Evolutionary conservation across 495 filamentous ascomycete species (phyloP).

Genomic region (Podospora pseudocomata): DNA sequence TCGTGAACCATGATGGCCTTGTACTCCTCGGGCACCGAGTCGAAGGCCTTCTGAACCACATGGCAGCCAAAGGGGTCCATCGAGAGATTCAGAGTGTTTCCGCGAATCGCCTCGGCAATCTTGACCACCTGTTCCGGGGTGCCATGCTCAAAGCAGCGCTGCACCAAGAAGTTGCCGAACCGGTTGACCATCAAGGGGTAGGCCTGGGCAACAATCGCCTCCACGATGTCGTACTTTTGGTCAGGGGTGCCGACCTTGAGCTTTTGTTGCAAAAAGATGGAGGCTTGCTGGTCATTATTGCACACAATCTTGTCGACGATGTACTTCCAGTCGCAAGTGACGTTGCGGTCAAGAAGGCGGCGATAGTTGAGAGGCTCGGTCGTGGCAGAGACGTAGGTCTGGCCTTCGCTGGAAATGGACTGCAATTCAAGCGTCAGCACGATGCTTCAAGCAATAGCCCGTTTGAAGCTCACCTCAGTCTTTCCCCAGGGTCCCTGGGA

Average conservation of each 20-base stretch:
- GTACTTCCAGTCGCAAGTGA: slow-evolving; percentile 98
- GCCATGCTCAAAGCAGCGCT: slow-evolving; percentile 97
- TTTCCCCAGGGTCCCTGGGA: slow-evolving; percentile 42
- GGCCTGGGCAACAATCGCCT: slow-evolving; percentile 92
- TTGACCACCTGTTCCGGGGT: slow-evolving; percentile 91
- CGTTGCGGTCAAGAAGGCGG: slow-evolving; percentile 88
- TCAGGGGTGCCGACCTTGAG: slow-evolving; percentile 93
- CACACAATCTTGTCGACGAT: slow-evolving; percentile 99
- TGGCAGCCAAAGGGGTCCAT: slow-evolving; percentile 99
- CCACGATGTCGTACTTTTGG: slow-evolving; percentile 95
- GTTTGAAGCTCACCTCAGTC: slow-evolving; percentile 45
- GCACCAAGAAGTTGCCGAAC: slow-evolving; percentile 96
- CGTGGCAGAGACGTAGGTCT: slow-evolving; percentile 78
- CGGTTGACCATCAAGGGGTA: slow-evolving; percentile 97
- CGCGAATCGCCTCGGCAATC: slow-evolving; percentile 91
- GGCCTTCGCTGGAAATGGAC: slow-evolving; percentile 52
- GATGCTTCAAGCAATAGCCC: background rate
- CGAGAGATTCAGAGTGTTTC: slow-evolving; percentile 87
- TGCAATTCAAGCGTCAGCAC: slow-evolving; percentile 24
- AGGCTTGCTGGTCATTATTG: slow-evolving; percentile 98
- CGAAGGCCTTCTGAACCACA: slow-evolving; percentile 97
- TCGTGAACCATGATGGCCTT: slow-evolving; percentile 98
- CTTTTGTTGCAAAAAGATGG: slow-evolving; percentile 98
- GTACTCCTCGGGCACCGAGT: slow-evolving; percentile 94
- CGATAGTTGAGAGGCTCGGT: slow-evolving; percentile 94